phyloP scores from a whole-genome alignment of 345 rosid genomes.

The Hibiscus mutabilis region DNA sequence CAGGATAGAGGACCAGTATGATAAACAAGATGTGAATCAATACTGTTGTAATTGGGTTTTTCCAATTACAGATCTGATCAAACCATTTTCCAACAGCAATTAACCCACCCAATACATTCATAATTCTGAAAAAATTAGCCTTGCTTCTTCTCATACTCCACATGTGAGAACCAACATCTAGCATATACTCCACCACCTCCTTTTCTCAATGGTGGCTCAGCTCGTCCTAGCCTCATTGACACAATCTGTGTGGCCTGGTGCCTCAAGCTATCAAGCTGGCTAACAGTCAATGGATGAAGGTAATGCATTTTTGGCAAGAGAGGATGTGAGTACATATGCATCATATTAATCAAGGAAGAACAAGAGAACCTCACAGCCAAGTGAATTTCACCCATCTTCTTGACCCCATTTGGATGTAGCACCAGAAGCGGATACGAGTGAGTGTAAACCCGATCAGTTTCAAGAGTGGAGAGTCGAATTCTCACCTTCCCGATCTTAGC shows the following conservation, averaged over 20 bases:
- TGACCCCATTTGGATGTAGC: background rate
- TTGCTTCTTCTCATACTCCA: background rate
- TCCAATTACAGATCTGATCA: background rate
- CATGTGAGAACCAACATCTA: background rate
- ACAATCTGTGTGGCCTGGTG: background rate
- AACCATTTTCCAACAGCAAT: background rate
- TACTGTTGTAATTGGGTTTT: background rate
- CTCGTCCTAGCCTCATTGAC: background rate
- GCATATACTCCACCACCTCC: background rate
- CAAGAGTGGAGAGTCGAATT: background rate
- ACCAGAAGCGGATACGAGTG: background rate
- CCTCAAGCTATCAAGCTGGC: background rate
- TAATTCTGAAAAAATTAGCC: background rate
- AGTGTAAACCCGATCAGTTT: background rate
- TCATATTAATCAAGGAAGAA: background rate
- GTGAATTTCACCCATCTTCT: background rate
- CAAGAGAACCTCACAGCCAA: background rate
- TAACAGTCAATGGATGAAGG: background rate
- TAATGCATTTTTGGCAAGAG: background rate
- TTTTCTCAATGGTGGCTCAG: background rate
- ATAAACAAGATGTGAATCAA: background rate
- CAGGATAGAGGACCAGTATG: background rate
- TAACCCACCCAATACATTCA: background rate
- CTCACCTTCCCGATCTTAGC: background rate
- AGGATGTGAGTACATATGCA: background rate